Conservation (phyloP, 352 stramenopile species). For the Pilasporangium apinafurcum region DNA sequence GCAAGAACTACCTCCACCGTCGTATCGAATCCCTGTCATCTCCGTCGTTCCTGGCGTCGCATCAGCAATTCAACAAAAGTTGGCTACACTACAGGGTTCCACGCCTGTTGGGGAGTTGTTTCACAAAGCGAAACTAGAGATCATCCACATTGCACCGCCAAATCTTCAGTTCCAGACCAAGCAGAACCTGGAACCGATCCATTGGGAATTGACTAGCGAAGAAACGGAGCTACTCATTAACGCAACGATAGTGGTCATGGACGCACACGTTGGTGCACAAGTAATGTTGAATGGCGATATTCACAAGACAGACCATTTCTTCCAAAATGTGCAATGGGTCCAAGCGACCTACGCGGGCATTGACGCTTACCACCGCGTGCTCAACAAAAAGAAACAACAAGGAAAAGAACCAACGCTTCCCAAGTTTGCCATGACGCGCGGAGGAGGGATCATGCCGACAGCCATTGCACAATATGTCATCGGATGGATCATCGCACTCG, state of each 20-base stretch:
- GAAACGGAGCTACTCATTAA: slow-evolving; percentile 23
- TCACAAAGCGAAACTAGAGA: slow-evolving; percentile 25
- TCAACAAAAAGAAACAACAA: slow-evolving; percentile 6
- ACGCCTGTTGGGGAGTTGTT: slow-evolving; percentile 35
- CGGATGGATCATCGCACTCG: slow-evolving; percentile 14
- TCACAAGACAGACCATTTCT: slow-evolving; percentile 29
- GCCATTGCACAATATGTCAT: slow-evolving; percentile 22
- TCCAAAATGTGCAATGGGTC: slow-evolving; percentile 43
- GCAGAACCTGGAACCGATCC: slow-evolving; percentile 3
- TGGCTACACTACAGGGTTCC: slow-evolving; percentile 14
- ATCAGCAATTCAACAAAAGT: slow-evolving; percentile 23
- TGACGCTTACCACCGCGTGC: slow-evolving; percentile 31
- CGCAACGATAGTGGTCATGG: slow-evolving; percentile 21
- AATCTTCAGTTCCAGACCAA: slow-evolving; percentile 4
- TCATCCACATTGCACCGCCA: slow-evolving; percentile 27
- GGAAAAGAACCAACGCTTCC: slow-evolving; percentile 7
- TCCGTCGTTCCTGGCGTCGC: slow-evolving; percentile 37
- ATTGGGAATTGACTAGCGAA: slow-evolving; percentile 19
- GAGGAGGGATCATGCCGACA: slow-evolving; percentile 43
- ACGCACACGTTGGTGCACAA: slow-evolving; percentile 19
- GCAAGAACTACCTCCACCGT: too few species aligned
- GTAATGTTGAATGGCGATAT: slow-evolving; percentile 24
- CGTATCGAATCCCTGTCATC: slow-evolving; percentile 32
- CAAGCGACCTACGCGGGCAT: slow-evolving; percentile 49
- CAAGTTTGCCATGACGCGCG: slow-evolving; percentile 36